These are phyloP conservation scores for Chalaropsis ovoidea DNA, from an alignment of 2,329 filamentous ascomycete genomes.

Conservation along the genomic window DNA sequence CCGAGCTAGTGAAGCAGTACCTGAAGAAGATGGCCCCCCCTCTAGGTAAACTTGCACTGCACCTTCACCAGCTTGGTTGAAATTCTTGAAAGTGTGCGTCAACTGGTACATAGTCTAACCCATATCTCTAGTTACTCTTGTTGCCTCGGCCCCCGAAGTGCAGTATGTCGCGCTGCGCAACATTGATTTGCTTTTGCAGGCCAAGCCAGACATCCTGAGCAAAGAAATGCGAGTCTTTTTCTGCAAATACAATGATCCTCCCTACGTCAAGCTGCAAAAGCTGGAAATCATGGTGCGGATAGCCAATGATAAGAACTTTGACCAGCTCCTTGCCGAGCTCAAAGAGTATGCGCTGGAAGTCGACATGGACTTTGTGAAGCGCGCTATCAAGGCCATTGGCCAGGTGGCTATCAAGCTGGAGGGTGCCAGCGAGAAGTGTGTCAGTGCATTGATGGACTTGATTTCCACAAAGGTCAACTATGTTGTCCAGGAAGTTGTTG, in stretches of 20 bases:
- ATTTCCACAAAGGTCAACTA: constrained; percentile 99
- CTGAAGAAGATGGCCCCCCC: constrained; percentile 98
- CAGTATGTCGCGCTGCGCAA: constrained; percentile 95
- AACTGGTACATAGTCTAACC: constrained; percentile 6
- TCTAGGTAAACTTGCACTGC: constrained; percentile 50
- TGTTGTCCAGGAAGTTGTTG: constrained; percentile 93
- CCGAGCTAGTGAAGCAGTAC: constrained; percentile 72
- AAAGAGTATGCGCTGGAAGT: constrained; percentile 98
- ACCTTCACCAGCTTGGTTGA: too few species aligned
- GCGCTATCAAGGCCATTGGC: constrained; percentile 90
- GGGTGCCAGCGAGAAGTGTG: constrained; percentile 85
- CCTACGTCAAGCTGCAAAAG: constrained; percentile 95
- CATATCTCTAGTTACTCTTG: constrained; percentile 62
- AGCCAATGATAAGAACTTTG: constrained; percentile 92
- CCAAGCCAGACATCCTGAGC: constrained; percentile 90
- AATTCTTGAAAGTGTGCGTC: neutral
- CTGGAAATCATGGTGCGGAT: constrained; percentile 99
- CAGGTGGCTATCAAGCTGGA: constrained; percentile 99
- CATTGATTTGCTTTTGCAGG: constrained; percentile 90
- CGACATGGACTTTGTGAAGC: constrained; percentile 95
- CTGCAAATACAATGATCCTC: constrained; percentile 99
- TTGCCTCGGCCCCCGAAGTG: constrained; percentile 91
- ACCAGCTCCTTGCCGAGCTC: constrained; percentile 84
- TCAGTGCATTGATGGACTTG: constrained; percentile 83
- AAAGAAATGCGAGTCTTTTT: constrained; percentile 98